phyloP scores from a whole-genome alignment of 257 asterid genomes.

The Lithospermum erythrorhizon region DNA sequence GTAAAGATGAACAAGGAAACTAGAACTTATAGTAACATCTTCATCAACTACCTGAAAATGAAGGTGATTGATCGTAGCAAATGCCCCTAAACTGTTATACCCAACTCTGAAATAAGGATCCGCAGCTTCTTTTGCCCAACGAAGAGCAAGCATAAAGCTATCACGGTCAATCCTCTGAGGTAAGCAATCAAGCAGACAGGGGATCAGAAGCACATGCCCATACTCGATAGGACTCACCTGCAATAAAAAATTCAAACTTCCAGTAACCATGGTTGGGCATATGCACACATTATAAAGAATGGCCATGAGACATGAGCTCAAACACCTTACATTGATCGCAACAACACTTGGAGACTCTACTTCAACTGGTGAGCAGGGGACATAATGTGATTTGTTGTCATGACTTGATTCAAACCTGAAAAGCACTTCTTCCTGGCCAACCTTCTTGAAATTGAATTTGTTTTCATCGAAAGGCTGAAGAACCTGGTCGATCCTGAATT shows the following conservation, averaged over 20 bases:
- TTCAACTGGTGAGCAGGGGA: slow-evolving; percentile 21
- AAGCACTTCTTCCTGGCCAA: slow-evolving; percentile 70
- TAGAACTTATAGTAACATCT: too few species aligned
- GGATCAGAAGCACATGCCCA: slow-evolving; percentile 71
- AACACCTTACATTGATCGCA: slow-evolving; percentile 51
- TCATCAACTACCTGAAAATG: slow-evolving; percentile 57
- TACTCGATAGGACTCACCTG: slow-evolving; percentile 89
- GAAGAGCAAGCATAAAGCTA: slow-evolving; percentile 46
- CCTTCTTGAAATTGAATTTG: slow-evolving; percentile 63
- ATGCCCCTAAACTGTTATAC: slow-evolving; percentile 75
- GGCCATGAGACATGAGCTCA: background rate
- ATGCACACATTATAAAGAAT: background rate
- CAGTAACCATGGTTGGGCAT: slow-evolving; percentile 9
- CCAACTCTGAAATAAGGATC: slow-evolving; percentile 63
- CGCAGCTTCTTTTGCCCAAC: slow-evolving; percentile 42
- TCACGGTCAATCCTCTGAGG: slow-evolving; percentile 50
- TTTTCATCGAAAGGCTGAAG: slow-evolving; percentile 62
- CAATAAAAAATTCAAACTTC: slow-evolving; percentile 3
- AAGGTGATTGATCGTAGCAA: slow-evolving; percentile 77
- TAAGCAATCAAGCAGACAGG: slow-evolving; percentile 50
- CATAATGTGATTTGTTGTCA: slow-evolving; percentile 21
- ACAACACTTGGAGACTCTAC: slow-evolving; percentile 40
- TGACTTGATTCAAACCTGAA: slow-evolving; percentile 53
- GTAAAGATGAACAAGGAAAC: background rate
- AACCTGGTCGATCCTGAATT: slow-evolving; percentile 59